Base-by-base conservation (phyloP, 768 basidiomycete genomes). In the Termitomyces sp. region DNA sequence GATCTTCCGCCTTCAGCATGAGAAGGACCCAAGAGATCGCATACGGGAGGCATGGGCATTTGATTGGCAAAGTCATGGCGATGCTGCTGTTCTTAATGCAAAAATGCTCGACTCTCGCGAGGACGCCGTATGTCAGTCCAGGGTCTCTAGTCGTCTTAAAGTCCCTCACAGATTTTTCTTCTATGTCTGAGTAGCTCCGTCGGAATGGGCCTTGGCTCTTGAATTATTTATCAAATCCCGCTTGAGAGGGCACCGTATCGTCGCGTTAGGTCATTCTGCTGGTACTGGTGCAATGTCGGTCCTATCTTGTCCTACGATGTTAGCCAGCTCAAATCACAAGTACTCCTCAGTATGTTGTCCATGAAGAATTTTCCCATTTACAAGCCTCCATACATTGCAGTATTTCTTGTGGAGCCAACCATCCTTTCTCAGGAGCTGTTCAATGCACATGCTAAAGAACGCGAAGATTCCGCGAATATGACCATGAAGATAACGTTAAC, bases 31-130 rank as follows among this genome's bases (percentile, higher is more conserved):
- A n/a, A 53, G 60, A 21, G 58, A 62, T 41, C 59, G 61, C n/a
- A 66, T 75, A 49, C 69, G 69, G 10, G 74, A 76, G 49, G 71
- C 71, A 1, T 76, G 73, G 74, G 56, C 70, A 2, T 66, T 75
- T 21, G 75, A 76, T 59, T 74, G 70, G 70, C 73, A 68, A 37
- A 71, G 61, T 26, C 73, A 74, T 46, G 75, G 75, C 14, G 73
- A 74, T 30, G 65, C 71, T 4, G 71, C 68, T 17, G 51, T 68
- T 5, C 21, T 73, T 11, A 76, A 76, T 53, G 64, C 61, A 24
- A 62, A 57, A 15, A 42, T 54, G 11, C 59, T 74, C 7, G 45
- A 52, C 19, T 63, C 60, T n/a, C 61, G 64, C 34, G 54, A 64
- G 12, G 60, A 38, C 44, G 56, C 62, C 2, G 61, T 67, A 15